These are phyloP conservation scores for Corymbia citriodora DNA, from an alignment of 441 rosid genomes.

Conservation along the genomic window DNA sequence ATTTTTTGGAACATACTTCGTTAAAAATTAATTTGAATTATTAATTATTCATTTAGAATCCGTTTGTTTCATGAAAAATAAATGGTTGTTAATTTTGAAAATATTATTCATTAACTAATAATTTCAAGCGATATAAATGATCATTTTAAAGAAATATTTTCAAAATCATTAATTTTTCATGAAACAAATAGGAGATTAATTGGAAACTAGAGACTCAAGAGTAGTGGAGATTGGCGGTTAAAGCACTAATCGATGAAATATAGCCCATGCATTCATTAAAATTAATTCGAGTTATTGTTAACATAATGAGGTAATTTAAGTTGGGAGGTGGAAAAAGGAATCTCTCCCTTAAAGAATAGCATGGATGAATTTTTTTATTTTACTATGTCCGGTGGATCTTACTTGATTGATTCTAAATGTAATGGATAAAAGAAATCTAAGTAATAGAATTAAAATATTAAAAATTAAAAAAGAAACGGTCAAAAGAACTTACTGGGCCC, in stretches of 20 bases:
- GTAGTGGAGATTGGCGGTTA: neutral
- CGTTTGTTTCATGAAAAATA: no score
- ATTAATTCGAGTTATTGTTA: rapidly evolving
- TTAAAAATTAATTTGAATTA: no score
- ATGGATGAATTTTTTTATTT: no score
- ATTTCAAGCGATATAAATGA: rapidly evolving
- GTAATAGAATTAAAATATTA: neutral
- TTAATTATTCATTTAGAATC: no score
- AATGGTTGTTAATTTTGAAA: no score
- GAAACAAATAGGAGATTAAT: no score
- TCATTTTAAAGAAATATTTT: neutral
- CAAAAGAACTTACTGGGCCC: neutral
- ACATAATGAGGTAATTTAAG: no score
- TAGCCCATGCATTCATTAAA: neutral
- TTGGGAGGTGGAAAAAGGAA: rapidly evolving
- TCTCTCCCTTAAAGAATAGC: rapidly evolving
- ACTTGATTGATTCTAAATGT: neutral
- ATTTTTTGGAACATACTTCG: no score
- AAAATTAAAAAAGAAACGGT: neutral
- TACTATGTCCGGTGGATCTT: neutral
- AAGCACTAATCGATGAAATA: rapidly evolving
- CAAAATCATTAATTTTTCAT: rapidly evolving
- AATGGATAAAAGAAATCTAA: neutral
- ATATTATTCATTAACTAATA: rapidly evolving
- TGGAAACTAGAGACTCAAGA: neutral